Evolutionary conservation across 768 basidiomycete genomes (phyloP).

Genomic region (Termitomyces sp.): DNA sequence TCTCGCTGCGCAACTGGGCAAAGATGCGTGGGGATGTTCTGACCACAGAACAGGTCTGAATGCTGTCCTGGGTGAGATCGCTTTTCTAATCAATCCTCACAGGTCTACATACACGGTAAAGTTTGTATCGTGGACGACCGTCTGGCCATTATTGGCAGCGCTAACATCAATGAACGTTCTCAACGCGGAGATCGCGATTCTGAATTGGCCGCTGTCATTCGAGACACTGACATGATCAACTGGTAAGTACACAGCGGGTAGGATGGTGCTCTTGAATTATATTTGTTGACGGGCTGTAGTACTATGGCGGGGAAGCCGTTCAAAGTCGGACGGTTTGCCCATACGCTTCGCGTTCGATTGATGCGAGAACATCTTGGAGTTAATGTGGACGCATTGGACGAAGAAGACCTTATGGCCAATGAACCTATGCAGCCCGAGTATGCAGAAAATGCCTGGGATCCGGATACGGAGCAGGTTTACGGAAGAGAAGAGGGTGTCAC

Average conservation of each 20-base stretch:
- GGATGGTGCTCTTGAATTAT: not conserved
- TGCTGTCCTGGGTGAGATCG: not conserved
- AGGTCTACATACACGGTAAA: slow-evolving; percentile 91
- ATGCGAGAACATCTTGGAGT: slow-evolving; percentile 97
- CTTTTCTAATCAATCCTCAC: slow-evolving; percentile 9
- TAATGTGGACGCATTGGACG: slow-evolving; percentile 84
- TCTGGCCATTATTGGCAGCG: slow-evolving; percentile 89
- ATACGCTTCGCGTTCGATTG: slow-evolving; percentile 85
- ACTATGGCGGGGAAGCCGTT: slow-evolving; percentile 93
- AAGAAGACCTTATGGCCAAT: slow-evolving; percentile 60
- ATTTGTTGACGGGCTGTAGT: slow-evolving; percentile 30
- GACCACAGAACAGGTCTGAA: slow-evolving; percentile 77
- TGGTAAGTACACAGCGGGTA: slow-evolving; percentile 42
- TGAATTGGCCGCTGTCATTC: slow-evolving; percentile 86
- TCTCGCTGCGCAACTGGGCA: slow-evolving; percentile 90
- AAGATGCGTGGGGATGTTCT: slow-evolving; percentile 80
- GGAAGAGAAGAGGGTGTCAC: slow-evolving; percentile 38
- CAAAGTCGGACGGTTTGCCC: slow-evolving; percentile 95
- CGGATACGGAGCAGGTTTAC: slow-evolving; percentile 59
- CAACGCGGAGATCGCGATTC: slow-evolving; percentile 96
- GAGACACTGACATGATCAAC: slow-evolving; percentile 97
- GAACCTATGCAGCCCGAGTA: slow-evolving; percentile 45
- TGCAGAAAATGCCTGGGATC: slow-evolving; percentile 66
- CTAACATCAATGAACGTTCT: slow-evolving; percentile 97
- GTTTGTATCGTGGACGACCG: slow-evolving; percentile 92